phyloP scores from a whole-genome alignment of 148 eudicot genomes.

The Cornus kousa region DNA sequence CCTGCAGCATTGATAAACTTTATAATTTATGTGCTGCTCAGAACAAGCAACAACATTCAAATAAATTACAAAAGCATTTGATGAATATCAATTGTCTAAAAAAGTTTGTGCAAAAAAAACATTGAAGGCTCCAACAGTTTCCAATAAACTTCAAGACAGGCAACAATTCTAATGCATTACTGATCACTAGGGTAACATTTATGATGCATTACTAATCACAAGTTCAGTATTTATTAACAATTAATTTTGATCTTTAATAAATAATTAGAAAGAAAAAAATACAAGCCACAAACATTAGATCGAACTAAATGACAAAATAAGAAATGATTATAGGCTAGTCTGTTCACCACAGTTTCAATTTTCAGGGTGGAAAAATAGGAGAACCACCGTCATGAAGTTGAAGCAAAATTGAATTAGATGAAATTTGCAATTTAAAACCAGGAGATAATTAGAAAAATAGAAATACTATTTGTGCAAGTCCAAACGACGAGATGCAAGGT shows the following conservation, averaged over 20 bases:
- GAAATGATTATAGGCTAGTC: background rate
- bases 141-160: background rate
- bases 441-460: background rate
- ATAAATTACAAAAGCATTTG: background rate
- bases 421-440: background rate
- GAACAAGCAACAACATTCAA: conserved; percentile 15
- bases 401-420: background rate
- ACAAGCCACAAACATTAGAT: background rate
- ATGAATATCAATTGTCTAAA: background rate
- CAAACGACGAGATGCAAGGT: too few relatives aligned
- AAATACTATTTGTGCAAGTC: too few relatives aligned
- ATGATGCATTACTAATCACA: background rate
- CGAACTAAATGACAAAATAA: background rate
- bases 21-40: conserved; percentile 15
- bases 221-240: background rate
- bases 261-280: background rate
- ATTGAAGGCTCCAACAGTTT: background rate
- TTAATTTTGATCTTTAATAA: background rate
- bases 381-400: background rate
- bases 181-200: background rate
- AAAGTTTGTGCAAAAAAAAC: background rate
- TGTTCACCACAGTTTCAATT: background rate
- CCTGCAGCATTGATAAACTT: conserved; percentile 49
- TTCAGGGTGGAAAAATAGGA: background rate
- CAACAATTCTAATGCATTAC: too few relatives aligned